Conservation (phyloP, 2,329 filamentous ascomycete species). For the Aspergillus puulaauensis region DNA sequence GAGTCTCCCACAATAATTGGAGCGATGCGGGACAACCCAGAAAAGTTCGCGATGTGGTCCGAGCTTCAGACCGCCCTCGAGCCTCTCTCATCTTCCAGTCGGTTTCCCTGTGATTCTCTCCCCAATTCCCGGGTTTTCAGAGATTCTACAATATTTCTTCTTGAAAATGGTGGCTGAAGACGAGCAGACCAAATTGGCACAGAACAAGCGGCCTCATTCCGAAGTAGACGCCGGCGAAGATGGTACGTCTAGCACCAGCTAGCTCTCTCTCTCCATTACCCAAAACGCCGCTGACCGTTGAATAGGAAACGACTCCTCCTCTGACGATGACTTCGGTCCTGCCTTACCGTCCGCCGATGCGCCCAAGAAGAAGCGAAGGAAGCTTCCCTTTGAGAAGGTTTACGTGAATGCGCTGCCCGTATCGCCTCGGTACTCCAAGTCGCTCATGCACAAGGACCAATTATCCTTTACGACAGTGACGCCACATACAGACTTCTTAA, state of each 20-base stretch:
- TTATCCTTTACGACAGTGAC: conserved; percentile 85
- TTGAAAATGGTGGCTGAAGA: conserved; percentile 31
- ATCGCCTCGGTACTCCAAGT: conserved; percentile 83
- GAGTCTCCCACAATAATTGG: conserved; percentile 14
- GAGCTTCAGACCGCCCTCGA: conserved; percentile 24
- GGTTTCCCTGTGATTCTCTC: neutral
- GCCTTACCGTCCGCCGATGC: conserved; percentile 77
- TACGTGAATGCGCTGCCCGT: conserved; percentile 87
- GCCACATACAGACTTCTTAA: conserved; percentile 87
- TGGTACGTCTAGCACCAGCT: conserved; percentile 22
- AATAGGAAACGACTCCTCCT: conserved; percentile 47
- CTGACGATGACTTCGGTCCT: conserved; percentile 87
- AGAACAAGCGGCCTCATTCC: conserved; percentile 58
- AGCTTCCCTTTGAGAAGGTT: conserved; percentile 90
- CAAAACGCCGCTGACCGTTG: conserved; percentile 12
- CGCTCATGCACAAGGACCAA: conserved; percentile 98
- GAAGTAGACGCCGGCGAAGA: conserved; percentile 53
- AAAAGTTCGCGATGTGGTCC: conserved; percentile 33
- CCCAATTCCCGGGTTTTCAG: conserved; percentile 1
- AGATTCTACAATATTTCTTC: neutral
- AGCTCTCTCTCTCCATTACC: neutral
- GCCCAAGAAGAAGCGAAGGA: conserved; percentile 86
- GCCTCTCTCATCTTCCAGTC: neutral
- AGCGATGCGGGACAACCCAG: conserved; percentile 24
- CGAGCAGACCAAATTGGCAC: conserved; percentile 23